Percentiles rank a stretch among this genome's conserved stretches.
phyloP scores from a whole-genome alignment of 23 red algal species.

The Chondrus crispus region DNA sequence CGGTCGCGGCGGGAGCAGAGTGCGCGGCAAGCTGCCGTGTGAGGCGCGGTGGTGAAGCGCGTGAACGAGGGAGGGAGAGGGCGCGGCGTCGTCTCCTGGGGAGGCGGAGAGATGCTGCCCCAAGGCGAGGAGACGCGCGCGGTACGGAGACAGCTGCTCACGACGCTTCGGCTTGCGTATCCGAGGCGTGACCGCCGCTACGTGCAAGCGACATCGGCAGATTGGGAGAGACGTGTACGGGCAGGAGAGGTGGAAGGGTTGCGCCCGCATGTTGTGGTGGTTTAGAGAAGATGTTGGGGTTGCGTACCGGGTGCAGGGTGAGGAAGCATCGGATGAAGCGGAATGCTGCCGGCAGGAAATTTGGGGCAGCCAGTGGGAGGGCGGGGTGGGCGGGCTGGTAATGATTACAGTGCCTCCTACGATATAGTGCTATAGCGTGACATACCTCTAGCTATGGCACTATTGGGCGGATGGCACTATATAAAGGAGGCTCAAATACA shows the following conservation, averaged over 20 bases:
- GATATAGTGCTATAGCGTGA: too few species aligned
- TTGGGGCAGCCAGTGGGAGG: too few species aligned
- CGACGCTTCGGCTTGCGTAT: neutral
- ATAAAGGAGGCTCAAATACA: too few species aligned
- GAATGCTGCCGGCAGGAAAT: too few species aligned
- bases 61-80: conserved; percentile 11
- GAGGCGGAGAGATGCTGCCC: neutral
- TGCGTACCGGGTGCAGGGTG: too few species aligned
- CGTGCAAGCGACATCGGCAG: conserved; percentile 39
- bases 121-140: conserved; percentile 47
- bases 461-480: too few species aligned
- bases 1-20: neutral
- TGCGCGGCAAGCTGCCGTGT: neutral
- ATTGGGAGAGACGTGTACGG: conserved; percentile 43
- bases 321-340: too few species aligned
- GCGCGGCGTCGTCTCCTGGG: neutral
- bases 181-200: neutral
- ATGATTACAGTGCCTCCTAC: too few species aligned
- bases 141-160: conserved; percentile 1
- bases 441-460: too few species aligned
- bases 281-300: too few species aligned
- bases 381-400: too few species aligned
- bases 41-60: conserved; percentile 6
- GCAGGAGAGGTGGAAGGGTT: conserved; percentile 48
- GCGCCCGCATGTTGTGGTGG: too few species aligned